Conservation (phyloP, 805 yeast species). For the Lipomyces yamadae region DNA sequence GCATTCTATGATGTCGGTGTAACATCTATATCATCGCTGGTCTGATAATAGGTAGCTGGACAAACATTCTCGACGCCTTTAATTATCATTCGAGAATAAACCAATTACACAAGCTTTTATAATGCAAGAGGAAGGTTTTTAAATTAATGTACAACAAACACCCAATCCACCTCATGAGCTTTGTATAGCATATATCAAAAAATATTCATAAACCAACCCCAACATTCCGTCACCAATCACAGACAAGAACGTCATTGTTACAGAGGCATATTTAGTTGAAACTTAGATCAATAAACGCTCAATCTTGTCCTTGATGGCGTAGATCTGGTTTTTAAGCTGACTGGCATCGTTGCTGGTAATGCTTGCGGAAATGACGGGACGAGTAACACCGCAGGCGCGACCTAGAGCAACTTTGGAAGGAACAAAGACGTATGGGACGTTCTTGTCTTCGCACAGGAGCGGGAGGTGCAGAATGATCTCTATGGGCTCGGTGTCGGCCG, state of each 20-base stretch:
- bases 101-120: no score
- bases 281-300: constrained; percentile 89
- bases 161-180: no score
- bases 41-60: no score
- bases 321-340: constrained; percentile 95
- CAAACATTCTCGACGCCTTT: no score
- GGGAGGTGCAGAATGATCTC: constrained; percentile 98
- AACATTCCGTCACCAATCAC: not conserved
- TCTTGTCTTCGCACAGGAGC: constrained; percentile 97
- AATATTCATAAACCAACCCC: no score
- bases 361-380: constrained; percentile 98
- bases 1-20: no score
- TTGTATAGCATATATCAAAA: no score
- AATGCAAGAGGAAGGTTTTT: no score
- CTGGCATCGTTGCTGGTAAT: constrained; percentile 98
- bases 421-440: constrained; percentile 98
- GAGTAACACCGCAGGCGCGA: constrained; percentile 99
- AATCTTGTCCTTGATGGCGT: constrained; percentile 97
- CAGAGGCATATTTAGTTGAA: not conserved
- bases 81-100: no score
- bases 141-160: no score
- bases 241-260: not conserved
- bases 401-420: constrained; percentile 99
- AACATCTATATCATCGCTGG: no score
- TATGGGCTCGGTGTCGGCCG: constrained; percentile 99